Base-by-base conservation (phyloP, 345 rosid species). In the Melaleuca alternifolia region DNA sequence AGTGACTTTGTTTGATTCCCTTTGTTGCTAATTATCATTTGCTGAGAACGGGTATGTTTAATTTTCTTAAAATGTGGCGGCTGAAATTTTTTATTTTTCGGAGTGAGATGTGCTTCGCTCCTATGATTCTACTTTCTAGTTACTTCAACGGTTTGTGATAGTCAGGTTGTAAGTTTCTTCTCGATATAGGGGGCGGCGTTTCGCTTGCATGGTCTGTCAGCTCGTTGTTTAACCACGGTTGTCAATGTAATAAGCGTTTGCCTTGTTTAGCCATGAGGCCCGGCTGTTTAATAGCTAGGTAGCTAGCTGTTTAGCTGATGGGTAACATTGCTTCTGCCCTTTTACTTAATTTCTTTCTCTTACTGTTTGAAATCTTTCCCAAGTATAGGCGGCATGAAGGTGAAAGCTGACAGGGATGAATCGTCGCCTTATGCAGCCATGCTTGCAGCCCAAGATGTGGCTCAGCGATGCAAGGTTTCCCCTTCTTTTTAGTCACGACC, bases 381-480 rank as follows among this genome's bases (percentile, higher is more conserved):
- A 15, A n/a, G 20, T 83, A 12, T 54, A 83, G 84, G 84, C 13
- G 84, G 84, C 56, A 83, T 83, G 84, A 83, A 83, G 84, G 84
- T 83, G 59, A 83, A 83, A 41, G 84, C 84, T 51, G 84, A 83
- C 41, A 50, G 84, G 57, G 84, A 83, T 51, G 84, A 83, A 51
- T 83, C 84, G 4, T 83, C 84, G 3, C 84, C 84, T 24, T 83
- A 83, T 83, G 84, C 84, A 28, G 84, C 84, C 84, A 83, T 83
- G 84, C 57, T 83, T 83, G 84, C 84, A 2, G 84, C 57, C 21
- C 84, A 83, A 24, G 84, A 83, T 83, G 84, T 83, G 33, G 18
- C 84, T 83, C 84, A 83, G 84, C 84, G 84, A 53, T 83, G 84
- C 84, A 83, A 83, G 84, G 84, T 83, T 30, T 83, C 11, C 30